Evolutionary conservation across 2,329 filamentous ascomycete genomes (phyloP), one percentile per base, ranked within the genome.

Genomic region (Verticillium isaacii): DNA sequence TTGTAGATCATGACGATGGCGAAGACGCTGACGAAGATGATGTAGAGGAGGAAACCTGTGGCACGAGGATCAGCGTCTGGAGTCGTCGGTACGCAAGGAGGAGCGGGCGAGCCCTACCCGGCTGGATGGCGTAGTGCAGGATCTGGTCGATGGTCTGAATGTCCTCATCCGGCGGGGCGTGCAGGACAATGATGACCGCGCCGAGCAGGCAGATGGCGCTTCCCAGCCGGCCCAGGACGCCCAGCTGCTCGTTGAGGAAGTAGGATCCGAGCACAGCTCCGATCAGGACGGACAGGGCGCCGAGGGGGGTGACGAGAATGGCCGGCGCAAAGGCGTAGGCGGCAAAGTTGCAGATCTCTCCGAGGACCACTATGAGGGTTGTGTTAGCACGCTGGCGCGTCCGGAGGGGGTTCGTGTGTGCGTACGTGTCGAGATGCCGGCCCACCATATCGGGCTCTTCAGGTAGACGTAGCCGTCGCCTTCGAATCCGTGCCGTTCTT

Each of bases 281-380:
- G 71, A 99, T 97, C 67, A 99, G 82, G 62, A 99, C 96, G 72
- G 92, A 95, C 65, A 99, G 83, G 61, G 95, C 95, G 64, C 95
- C 95, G 29, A 99, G 82, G 32, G 95, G 95, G 5, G 95, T 99
- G 50, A 99, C 95, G 60, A 99, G 84, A 76, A 99, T 99, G n/a
- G 95, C 96, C 50, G 95, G 95, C 67, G 95, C 95, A 77, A 98
- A 99, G 8, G 95, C 95, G 74, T 99, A 99, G 65, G 95, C 95
- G 58, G 93, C 93, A 74, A 99, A 99, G 77, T 99, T 99, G 78
- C 93, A 96, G 62, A 97, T 81, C 78, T 99, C 95, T 72, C 95
- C 95, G 55, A 96, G 78, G 64, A 93, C 90, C 86, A 99, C 92
- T 96, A 70, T 60, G 60, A n/a, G 63, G 58, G 54, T 34, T 41